Percentiles rank a stretch among this genome's conserved stretches.
Evolutionary conservation across 345 rosid species (phyloP).

Genomic region (Euclidium syriacum): DNA sequence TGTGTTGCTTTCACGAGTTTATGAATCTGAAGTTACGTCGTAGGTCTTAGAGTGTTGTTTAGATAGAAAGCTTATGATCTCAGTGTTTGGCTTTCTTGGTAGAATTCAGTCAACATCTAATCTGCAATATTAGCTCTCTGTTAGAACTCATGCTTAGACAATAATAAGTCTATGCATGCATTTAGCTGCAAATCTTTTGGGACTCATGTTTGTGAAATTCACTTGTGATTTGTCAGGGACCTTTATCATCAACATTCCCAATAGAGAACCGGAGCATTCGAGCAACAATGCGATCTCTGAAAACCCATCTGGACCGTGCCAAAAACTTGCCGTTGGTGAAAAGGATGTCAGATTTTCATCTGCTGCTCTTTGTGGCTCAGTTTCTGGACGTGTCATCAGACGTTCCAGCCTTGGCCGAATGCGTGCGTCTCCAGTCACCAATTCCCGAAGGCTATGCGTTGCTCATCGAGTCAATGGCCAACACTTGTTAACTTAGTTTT

Average conservation of each 20-base stretch:
- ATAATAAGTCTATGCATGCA: neutral
- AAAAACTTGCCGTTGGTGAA: constrained; percentile 64
- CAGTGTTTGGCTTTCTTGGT: neutral
- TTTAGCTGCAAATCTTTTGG: neutral
- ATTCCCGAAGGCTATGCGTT: constrained; percentile 81
- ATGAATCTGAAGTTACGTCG: neutral
- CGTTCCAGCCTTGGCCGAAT: constrained; percentile 62
- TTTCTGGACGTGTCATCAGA: constrained; percentile 55
- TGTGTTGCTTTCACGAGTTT: neutral
- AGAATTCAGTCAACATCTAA: neutral
- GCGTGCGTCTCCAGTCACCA: constrained; percentile 46
- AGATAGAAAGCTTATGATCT: neutral
- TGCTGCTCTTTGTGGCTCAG: constrained; percentile 59
- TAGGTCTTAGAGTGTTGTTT: neutral
- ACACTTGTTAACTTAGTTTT: constrained; percentile 32
- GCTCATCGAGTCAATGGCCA: constrained; percentile 71
- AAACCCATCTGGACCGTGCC: constrained; percentile 60
- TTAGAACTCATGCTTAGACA: neutral
- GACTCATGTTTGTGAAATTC: neutral
- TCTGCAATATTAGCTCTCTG: neutral
- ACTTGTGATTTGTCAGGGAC: constrained; percentile 46
- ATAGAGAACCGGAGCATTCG: constrained; percentile 58
- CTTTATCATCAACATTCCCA: constrained; percentile 65
- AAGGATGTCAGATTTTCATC: constrained; percentile 71
- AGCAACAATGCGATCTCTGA: constrained; percentile 46